Base-by-base conservation (phyloP, 139 green algal genomes). In the Tetraselmis chui region DNA sequence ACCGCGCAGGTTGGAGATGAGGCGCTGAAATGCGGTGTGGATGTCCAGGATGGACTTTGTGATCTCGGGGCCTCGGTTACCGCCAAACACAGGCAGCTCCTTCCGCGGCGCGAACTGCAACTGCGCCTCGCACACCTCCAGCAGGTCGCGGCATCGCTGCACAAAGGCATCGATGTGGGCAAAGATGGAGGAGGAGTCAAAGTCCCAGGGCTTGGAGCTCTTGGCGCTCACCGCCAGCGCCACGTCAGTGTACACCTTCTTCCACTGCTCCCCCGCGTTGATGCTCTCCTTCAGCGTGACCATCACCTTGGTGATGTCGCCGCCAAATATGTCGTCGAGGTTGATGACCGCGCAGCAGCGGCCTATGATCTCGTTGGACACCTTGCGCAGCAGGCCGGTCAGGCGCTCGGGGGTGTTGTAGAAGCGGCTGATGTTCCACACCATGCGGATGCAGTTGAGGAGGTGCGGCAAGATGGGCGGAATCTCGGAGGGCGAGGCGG, bases 131-230 rank as follows among this genome's bases (percentile, higher is more conserved):
- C 93, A 97, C 32, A 97, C 88, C 88, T 98, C 94, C 77, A 95
- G 85, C 86, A 98, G 82, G 85, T 98, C 94, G 1, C 86, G 87
- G 87, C 95, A 98, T 24, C 95, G 89, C 76, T 97, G 93, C 83
- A 95, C 82, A 86, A 98, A 97, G 22, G 95, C 94, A 59, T 97
- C 94, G 28, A 97, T 92, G 83, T 96, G 91, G 27, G 94, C 92
- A 83, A 97, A 97, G 45, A 97, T 91, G 32, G 88, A 90, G 22
- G 82, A 84, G 1, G 86, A 82, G 59, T 94, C 89, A 75, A 94
- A 94, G 80, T 92, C 87, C 92, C 93, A 97, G 23, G 89, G 89
- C 0, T 79, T 80, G 1, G 85, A 59, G 0, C 83, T 83, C 29
- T 77, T 30, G 1, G 85, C 81, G 2, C 75, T 82, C 18, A 95